Percentiles rank a stretch among this genome's conserved stretches.
These are phyloP conservation scores for Chaetomiaceae sp. DNA, from an alignment of 2,329 filamentous ascomycete genomes.

Conservation along the genomic window DNA sequence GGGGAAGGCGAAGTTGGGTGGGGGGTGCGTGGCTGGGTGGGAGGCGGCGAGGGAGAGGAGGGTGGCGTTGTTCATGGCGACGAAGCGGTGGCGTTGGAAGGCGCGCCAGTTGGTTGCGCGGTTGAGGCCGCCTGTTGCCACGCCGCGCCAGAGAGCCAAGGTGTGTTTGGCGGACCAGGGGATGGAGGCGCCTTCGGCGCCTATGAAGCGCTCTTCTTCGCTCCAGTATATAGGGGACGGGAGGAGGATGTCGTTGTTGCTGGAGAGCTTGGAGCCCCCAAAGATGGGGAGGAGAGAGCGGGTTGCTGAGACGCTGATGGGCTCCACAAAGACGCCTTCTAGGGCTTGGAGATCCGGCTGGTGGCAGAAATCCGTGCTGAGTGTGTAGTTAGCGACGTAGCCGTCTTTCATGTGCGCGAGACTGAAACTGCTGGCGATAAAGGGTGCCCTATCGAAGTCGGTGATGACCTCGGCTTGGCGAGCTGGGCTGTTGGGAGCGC, in stretches of 20 bases:
- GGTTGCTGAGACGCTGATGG: conserved; percentile 53
- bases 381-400: conserved; percentile 58
- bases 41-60: conserved; percentile 46
- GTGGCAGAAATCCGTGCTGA: conserved; percentile 60
- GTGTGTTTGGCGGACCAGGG: conserved; percentile 56
- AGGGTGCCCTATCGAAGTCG: conserved; percentile 42
- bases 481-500: conserved; percentile 58
- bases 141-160: conserved; percentile 59
- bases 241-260: conserved; percentile 67
- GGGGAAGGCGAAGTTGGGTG: conserved; percentile 54
- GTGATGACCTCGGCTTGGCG: conserved; percentile 43
- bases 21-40: conserved; percentile 29
- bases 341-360: conserved; percentile 60
- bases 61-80: conserved; percentile 67
- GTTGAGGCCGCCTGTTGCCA: conserved; percentile 61
- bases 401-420: conserved; percentile 50
- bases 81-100: conserved; percentile 72
- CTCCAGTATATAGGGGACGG: conserved; percentile 67
- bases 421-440: conserved; percentile 44
- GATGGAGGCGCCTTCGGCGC: conserved; percentile 47
- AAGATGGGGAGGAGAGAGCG: conserved; percentile 61
- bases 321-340: conserved; percentile 61
- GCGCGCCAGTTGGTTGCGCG: conserved; percentile 60
- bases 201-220: conserved; percentile 58
- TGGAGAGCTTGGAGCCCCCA: conserved; percentile 62